These are phyloP conservation scores for Cucurbita moschata DNA, from an alignment of 306 rosid species.

Conservation along the genomic window DNA sequence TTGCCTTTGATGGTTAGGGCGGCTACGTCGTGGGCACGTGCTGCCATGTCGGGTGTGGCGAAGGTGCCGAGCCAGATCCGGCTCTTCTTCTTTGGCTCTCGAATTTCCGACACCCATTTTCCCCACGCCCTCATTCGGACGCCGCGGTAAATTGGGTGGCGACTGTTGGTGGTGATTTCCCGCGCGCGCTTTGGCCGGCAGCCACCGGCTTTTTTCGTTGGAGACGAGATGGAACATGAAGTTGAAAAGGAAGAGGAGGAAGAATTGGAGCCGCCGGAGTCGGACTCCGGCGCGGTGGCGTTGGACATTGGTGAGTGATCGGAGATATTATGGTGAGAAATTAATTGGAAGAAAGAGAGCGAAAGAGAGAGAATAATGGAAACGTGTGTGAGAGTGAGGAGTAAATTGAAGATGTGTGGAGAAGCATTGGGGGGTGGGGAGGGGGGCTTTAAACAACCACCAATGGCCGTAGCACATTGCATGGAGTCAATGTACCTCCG, in stretches of 20 bases:
- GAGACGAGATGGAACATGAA: constrained; percentile 1
- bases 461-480: not conserved
- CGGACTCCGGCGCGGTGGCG: constrained; percentile 5
- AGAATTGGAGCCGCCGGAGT: not conserved
- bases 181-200: constrained; percentile 15
- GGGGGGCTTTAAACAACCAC: constrained; percentile 1
- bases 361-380: not conserved
- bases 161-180: constrained; percentile 2
- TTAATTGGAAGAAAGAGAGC: not conserved
- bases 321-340: not conserved
- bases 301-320: constrained; percentile 25
- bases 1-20: constrained; percentile 46
- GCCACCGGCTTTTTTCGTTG: not conserved
- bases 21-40: constrained; percentile 70
- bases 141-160: constrained; percentile 44
- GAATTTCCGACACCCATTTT: constrained; percentile 70
- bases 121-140: constrained; percentile 72
- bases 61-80: constrained; percentile 70
- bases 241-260: not conserved
- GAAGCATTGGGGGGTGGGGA: not conserved
- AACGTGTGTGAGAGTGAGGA: constrained; percentile 16
- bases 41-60: constrained; percentile 62
- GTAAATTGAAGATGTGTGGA: not conserved
- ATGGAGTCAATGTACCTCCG: not conserved
- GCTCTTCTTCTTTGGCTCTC: constrained; percentile 52